Evolutionary conservation across 768 basidiomycete genomes (phyloP).

Genomic region (Agrocybe praecox): DNA sequence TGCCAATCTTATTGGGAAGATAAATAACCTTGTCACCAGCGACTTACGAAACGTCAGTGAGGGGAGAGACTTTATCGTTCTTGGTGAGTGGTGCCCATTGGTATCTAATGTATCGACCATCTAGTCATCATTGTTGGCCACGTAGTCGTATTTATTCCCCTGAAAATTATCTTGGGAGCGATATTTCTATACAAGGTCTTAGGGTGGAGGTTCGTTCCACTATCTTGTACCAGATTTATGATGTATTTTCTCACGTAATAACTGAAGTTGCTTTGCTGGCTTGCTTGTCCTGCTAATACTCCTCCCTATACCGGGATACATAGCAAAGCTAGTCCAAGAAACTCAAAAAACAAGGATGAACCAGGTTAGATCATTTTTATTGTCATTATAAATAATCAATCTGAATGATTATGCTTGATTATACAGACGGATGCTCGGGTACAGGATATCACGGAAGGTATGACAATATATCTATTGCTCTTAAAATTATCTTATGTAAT

Average conservation of each 20-base stretch:
- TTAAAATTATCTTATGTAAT: neutral
- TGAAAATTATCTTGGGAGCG: slow-evolving; percentile 40
- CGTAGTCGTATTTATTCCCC: slow-evolving; percentile 38
- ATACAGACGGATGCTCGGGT: neutral
- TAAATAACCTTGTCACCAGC: slow-evolving; percentile 55
- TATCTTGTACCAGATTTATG: neutral
- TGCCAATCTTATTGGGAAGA: slow-evolving; percentile 66
- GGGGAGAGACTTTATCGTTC: slow-evolving; percentile 18
- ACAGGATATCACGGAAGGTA: slow-evolving; percentile 33
- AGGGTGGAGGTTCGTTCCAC: slow-evolving; percentile 42
- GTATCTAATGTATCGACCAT: neutral
- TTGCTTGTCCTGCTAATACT: slow-evolving; percentile 50
- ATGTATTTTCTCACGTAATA: neutral
- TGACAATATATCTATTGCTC: neutral
- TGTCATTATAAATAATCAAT: neutral
- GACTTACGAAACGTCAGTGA: slow-evolving; percentile 35
- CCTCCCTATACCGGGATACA: slow-evolving; percentile 58
- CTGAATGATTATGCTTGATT: neutral
- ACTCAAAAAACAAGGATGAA: slow-evolving; percentile 53
- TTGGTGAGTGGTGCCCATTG: slow-evolving; percentile 3
- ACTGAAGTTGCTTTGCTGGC: slow-evolving; percentile 52
- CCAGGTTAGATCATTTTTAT: slow-evolving; percentile 27
- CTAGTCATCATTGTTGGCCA: neutral
- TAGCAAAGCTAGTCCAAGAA: slow-evolving; percentile 50
- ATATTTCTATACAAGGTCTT: slow-evolving; percentile 48